phyloP scores from a whole-genome alignment of 768 basidiomycete species.

The Suillus subluteus region DNA sequence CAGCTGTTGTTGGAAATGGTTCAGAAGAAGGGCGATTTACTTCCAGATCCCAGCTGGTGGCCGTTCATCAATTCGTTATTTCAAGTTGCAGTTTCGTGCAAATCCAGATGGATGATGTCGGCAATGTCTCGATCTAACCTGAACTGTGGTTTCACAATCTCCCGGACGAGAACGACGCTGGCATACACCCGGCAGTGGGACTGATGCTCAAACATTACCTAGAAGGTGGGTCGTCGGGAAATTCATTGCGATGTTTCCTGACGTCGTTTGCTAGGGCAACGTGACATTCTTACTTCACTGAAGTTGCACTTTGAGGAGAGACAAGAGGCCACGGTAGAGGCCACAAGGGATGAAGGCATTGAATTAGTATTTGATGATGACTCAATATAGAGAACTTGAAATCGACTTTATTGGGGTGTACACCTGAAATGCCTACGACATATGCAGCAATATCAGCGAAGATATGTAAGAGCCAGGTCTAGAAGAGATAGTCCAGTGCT shows the following conservation, averaged over 20 bases:
- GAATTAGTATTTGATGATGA: slow-evolving; percentile 53
- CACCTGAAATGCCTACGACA: not conserved
- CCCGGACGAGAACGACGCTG: slow-evolving; percentile 19
- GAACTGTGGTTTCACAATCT: too few species aligned
- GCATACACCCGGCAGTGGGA: slow-evolving; percentile 57
- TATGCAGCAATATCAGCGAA: too few species aligned
- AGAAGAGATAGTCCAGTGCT: not conserved
- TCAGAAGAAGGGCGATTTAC: slow-evolving; percentile 45
- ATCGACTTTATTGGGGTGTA: not conserved
- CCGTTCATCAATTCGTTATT: too few species aligned
- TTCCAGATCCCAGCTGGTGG: too few species aligned
- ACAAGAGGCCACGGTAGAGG: slow-evolving; percentile 48
- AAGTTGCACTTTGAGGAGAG: slow-evolving; percentile 51
- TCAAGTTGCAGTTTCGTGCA: too few species aligned
- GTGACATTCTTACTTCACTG: slow-evolving; percentile 57
- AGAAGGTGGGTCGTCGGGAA: slow-evolving; percentile 46
- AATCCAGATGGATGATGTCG: too few species aligned
- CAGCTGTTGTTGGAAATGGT: slow-evolving; percentile 72
- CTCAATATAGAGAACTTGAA: not conserved
- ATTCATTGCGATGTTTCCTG: not conserved
- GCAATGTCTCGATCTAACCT: too few species aligned
- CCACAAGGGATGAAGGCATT: slow-evolving; percentile 55
- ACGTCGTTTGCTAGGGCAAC: slow-evolving; percentile 49
- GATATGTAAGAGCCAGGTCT: not conserved
- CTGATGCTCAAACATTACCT: slow-evolving; percentile 72